These are phyloP conservation scores for Plasmodium ovale DNA, from an alignment of 169 alveolate genomes.

Conservation along the genomic window DNA sequence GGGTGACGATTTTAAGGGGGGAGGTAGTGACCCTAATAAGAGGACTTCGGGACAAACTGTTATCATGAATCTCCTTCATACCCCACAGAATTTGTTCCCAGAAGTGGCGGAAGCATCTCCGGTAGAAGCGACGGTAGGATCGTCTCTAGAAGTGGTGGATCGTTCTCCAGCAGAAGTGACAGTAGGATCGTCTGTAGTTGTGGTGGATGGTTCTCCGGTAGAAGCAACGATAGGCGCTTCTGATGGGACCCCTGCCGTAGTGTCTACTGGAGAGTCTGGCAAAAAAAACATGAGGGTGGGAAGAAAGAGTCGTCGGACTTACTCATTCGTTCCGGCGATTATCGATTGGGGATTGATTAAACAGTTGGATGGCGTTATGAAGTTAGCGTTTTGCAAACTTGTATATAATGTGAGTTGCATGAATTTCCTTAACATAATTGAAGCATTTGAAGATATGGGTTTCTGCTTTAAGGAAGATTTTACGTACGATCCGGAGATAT, in stretches of 20 bases:
- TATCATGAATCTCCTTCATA: not conserved
- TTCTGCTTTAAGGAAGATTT: slow-evolving; percentile 83
- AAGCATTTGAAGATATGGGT: slow-evolving; percentile 91
- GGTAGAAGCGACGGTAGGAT: not conserved
- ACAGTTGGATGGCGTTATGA: slow-evolving; percentile 81
- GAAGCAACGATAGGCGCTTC: not conserved
- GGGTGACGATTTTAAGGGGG: not conserved
- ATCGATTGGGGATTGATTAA: slow-evolving; percentile 90
- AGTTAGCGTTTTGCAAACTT: slow-evolving; percentile 86
- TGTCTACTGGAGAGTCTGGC: not conserved
- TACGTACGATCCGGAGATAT: slow-evolving; percentile 88
- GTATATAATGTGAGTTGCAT: slow-evolving; percentile 84
- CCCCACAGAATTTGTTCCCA: not conserved
- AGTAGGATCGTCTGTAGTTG: not conserved
- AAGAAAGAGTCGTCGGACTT: slow-evolving; percentile 1
- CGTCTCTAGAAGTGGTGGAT: not conserved
- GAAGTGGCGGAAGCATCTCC: not conserved
- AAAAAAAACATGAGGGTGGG: no score
- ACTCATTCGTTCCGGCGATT: slow-evolving; percentile 81
- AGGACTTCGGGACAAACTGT: not conserved
- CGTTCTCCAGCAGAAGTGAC: no score
- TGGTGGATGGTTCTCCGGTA: not conserved
- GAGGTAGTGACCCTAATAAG: not conserved
- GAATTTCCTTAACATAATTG: slow-evolving; percentile 87
- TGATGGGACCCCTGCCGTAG: not conserved